Percentiles rank a stretch among this genome's conserved stretches.
Conservation (phyloP, 2,329 filamentous ascomycete genomes). For the Paecilomyces fulvus region DNA sequence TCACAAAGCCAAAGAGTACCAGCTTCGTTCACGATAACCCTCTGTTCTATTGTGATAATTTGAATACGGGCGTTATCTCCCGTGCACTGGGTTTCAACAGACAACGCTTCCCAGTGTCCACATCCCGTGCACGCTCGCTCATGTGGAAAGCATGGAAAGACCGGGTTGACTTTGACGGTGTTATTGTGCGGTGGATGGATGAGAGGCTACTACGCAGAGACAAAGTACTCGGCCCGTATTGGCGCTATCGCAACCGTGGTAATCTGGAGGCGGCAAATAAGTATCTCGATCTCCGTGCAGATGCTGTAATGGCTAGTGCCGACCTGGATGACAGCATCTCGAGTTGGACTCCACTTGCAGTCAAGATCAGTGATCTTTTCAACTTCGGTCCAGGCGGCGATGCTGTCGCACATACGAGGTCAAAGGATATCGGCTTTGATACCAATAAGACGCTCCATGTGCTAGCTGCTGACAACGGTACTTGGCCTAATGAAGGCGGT, state of each 20-base stretch:
- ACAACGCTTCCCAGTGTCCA: slow-evolving; percentile 35
- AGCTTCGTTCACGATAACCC: slow-evolving; percentile 45
- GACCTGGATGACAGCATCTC: slow-evolving; percentile 45
- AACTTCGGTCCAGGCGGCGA: slow-evolving; percentile 48
- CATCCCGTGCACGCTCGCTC: slow-evolving; percentile 40
- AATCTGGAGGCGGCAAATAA: slow-evolving; percentile 35
- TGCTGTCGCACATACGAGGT: slow-evolving; percentile 43
- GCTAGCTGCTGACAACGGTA: slow-evolving; percentile 45
- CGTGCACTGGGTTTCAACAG: slow-evolving; percentile 24
- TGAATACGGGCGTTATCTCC: slow-evolving; percentile 24
- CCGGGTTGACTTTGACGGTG: slow-evolving; percentile 38
- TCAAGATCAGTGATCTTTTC: slow-evolving; percentile 44
- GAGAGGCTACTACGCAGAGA: slow-evolving; percentile 42
- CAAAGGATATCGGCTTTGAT: slow-evolving; percentile 41
- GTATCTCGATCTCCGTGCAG: slow-evolving; percentile 38
- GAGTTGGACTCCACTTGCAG: slow-evolving; percentile 44
- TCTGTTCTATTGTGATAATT: slow-evolving; percentile 39
- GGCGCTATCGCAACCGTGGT: slow-evolving; percentile 37
- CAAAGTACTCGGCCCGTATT: slow-evolving; percentile 38
- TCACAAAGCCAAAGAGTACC: slow-evolving; percentile 35
- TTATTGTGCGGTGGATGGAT: slow-evolving; percentile 44
- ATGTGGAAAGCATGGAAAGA: slow-evolving; percentile 46
- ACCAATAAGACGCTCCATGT: slow-evolving; percentile 43
- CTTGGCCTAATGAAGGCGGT: slow-evolving; percentile 46
- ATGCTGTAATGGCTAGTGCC: slow-evolving; percentile 44